Evolutionary conservation across 1,139 yeast species (phyloP).

Genomic region (Candida labiduridarum): DNA sequence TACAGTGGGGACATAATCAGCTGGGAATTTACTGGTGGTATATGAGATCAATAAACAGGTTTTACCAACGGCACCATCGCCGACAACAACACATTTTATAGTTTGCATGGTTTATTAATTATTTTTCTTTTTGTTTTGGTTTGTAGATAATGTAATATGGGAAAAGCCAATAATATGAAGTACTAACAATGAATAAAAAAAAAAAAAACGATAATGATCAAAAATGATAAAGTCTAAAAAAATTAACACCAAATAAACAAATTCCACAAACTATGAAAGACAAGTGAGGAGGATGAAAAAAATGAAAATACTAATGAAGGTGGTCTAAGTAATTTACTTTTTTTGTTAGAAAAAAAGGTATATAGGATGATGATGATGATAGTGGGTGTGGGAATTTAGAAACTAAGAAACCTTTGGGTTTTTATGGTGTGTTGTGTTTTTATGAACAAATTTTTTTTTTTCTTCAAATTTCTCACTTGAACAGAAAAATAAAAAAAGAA

Average conservation of each 20-base stretch:
- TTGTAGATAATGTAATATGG: neutral
- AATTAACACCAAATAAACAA: neutral
- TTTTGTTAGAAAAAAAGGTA: neutral
- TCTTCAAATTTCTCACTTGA: slow-evolving; percentile 2
- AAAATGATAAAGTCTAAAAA: neutral
- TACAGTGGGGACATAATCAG: slow-evolving; percentile 93
- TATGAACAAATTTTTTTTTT: slow-evolving; percentile 1
- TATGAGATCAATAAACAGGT: slow-evolving; percentile 87
- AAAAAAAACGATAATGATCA: neutral
- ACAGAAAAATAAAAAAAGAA: neutral
- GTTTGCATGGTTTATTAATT: slow-evolving; percentile 69
- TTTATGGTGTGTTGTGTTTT: slow-evolving; percentile 7
- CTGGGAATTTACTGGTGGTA: slow-evolving; percentile 92
- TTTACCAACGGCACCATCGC: slow-evolving; percentile 97
- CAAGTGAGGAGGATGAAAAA: neutral
- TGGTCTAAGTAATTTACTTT: neutral
- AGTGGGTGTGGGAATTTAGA: neutral
- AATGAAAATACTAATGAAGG: too few species aligned
- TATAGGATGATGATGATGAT: neutral
- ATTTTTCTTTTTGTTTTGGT: too few species aligned
- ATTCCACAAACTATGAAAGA: neutral
- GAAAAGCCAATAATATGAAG: neutral
- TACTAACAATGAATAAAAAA: neutral
- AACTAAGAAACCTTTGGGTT: neutral
- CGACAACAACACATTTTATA: slow-evolving; percentile 94